Evolutionary conservation across 2,329 filamentous ascomycete genomes (phyloP), one percentile per base, ranked within the genome.

Genomic region (Eutypella sp.): DNA sequence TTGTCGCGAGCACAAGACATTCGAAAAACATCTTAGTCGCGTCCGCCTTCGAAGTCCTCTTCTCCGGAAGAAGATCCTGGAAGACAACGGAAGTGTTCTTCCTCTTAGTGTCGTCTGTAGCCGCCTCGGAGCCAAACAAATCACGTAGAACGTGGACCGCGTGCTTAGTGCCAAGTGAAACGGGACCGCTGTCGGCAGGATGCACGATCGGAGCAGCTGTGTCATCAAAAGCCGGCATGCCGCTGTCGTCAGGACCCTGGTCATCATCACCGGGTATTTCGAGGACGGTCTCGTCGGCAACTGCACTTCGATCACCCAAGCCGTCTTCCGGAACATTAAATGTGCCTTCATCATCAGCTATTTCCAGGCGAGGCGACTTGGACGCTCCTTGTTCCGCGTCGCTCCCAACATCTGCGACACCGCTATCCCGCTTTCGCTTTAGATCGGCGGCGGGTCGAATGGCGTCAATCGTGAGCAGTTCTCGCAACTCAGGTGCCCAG

Each of bases 11-110:
- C 3, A 99, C 93, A 20, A 99, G 76, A 45, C 93, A 85, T 70
- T 99, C 93, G 59, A 99, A 99, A 73, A 99, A 99, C 90, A 99
- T 96, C 76, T 96, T 96, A 37, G 93, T 99, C 0, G 93, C 93
- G 59, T 97, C 93, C 8, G 87, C 86, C 66, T 89, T 88, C 54
- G 79, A 89, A 1, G 92, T 92, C 49, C 79, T 80, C 53, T 76
- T 71, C 67, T 95, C 89, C 0, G 93, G 93, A 27, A 96, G 78
- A 40, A 99, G 77, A 47, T 95, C 87, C 59, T 96, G 92, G 75
- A 99, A 96, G 3, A 95, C 76, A 3, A 95, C 89, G 11, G 81
- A 81, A 20, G 76, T 78, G 64, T 86, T 86, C 65, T 85, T 86
- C 58, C 90, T 82, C 67, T 87, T 84, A 46, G 83, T 81, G 3